Base-by-base conservation (phyloP, 2,329 filamentous ascomycete genomes). In the Penicillium sp. region DNA sequence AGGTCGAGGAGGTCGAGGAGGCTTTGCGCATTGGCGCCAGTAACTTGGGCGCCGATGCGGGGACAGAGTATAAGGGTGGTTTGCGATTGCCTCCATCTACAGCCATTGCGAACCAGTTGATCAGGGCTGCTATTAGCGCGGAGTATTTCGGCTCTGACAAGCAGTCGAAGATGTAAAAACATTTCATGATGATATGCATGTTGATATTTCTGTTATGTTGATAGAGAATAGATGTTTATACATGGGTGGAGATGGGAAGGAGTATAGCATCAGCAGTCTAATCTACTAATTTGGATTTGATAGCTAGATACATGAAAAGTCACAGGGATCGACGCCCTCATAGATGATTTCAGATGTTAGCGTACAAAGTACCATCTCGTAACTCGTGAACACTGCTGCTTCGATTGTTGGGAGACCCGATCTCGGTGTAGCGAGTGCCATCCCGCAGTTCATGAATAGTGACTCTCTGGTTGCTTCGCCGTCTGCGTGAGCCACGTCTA, bases 41-140 rank as follows among this genome's bases (percentile, higher is more conserved):
- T 71, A 82, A 82, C 2, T 68, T 96, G 55, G 89, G 86, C 13
- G 87, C 89, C 40, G 71, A 78, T 1, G 77, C 87, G 1, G 83
- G 85, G 0, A 76, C 83, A 39, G 87, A 82, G 10, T 92, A 92
- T 68, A 88, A 86, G 69, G 92, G 91, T 0, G 84, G 81, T 3
- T 73, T 99, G 77, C 84, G 91, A 52, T 74, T 99, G 69, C 94
- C 94, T 43, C 91, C 92, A 2, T 78, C 81, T 55, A 96, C 92
- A 34, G 93, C 94, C 1, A 97, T 99, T 81, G 94, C 94, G 14
- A 90, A 97, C 73, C 89, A 92, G 71, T 75, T 97, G 68, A 86
- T 99, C 64, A 82, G 80, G 49, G 91, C 92, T 1, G 91, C 96
- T 13, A 83, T 88, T 0, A 85, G 86, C 47, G 69, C 68, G 49